Conservation (phyloP, 768 basidiomycete species). For the Leccinum longicurvipes region DNA sequence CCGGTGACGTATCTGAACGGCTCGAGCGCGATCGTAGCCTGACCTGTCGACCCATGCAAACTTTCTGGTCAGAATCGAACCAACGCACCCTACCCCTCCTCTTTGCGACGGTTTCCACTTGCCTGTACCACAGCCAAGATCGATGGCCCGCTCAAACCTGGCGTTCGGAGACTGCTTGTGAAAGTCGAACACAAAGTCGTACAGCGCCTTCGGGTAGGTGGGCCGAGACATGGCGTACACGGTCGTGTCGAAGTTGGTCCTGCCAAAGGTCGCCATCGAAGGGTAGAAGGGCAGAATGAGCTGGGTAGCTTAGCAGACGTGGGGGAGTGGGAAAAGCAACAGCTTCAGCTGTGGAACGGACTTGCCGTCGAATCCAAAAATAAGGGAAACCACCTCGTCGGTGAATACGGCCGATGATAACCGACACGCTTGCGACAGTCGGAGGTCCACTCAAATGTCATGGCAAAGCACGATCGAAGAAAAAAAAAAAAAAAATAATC, state of each 20-base stretch:
- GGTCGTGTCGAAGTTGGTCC: conserved; percentile 61
- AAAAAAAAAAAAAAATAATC: too few relatives aligned
- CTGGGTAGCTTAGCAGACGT: background rate
- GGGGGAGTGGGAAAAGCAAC: background rate
- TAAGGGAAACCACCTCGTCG: background rate
- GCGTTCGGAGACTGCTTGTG: conserved; percentile 36
- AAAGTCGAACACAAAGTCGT: conserved; percentile 56
- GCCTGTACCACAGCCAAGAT: conserved; percentile 84
- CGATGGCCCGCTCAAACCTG: conserved; percentile 58
- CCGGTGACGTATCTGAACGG: conserved; percentile 62
- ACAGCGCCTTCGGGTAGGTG: conserved; percentile 65
- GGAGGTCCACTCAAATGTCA: too few relatives aligned
- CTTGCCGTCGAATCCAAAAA: too few relatives aligned
- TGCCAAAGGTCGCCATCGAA: conserved; percentile 66
- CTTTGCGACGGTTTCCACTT: background rate
- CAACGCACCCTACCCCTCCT: background rate
- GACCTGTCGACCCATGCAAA: conserved; percentile 42
- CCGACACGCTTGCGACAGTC: too few relatives aligned
- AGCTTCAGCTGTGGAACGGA: background rate
- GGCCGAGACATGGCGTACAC: conserved; percentile 62
- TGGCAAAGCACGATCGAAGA: too few relatives aligned
- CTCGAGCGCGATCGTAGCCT: conserved; percentile 59
- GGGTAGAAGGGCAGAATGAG: too few relatives aligned
- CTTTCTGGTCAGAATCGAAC: too few relatives aligned
- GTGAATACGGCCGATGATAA: background rate